Evolutionary conservation across 2,329 filamentous ascomycete genomes (phyloP).

Genomic region (Paecilomyces variotii): DNA sequence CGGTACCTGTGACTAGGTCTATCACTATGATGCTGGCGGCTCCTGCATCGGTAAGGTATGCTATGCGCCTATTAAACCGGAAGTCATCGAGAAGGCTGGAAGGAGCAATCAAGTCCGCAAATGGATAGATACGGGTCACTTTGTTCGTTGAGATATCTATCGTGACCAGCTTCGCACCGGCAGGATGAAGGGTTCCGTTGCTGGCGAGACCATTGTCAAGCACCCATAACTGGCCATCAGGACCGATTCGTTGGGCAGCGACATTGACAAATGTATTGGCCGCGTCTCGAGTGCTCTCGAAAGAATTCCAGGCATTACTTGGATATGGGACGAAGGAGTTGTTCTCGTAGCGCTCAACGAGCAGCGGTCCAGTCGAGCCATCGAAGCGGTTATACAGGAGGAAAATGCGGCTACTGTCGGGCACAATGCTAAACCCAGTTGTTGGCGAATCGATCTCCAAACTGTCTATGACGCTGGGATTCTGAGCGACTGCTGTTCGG

Average conservation of each 20-base stretch:
- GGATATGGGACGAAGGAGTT: slow-evolving; percentile 6
- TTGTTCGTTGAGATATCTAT: slow-evolving; percentile 26
- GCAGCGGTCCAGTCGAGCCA: slow-evolving; percentile 20
- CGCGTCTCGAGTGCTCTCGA: slow-evolving; percentile 10
- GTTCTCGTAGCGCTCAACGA: slow-evolving; percentile 7
- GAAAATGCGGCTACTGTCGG: slow-evolving; percentile 22
- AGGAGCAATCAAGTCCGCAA: slow-evolving; percentile 23
- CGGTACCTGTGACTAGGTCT: slow-evolving; percentile 15
- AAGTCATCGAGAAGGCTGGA: slow-evolving; percentile 28
- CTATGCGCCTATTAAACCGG: slow-evolving; percentile 20
- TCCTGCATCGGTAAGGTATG: slow-evolving; percentile 18
- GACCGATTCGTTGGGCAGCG: slow-evolving; percentile 9
- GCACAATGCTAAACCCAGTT: slow-evolving; percentile 16
- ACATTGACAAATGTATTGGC: not conserved
- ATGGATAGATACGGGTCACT: slow-evolving; percentile 23
- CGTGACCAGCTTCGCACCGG: slow-evolving; percentile 21
- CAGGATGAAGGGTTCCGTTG: not conserved
- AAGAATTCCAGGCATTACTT: slow-evolving; percentile 2
- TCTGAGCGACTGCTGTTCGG: no score
- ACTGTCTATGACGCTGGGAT: no score
- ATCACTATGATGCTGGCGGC: slow-evolving; percentile 16
- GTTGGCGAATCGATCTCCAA: no score
- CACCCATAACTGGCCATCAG: slow-evolving; percentile 10
- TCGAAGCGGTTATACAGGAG: slow-evolving; percentile 20
- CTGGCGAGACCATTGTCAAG: slow-evolving; percentile 8